These are phyloP conservation scores for Hanseniaspora vineae DNA, from an alignment of 805 yeast species.

Conservation along the genomic window DNA sequence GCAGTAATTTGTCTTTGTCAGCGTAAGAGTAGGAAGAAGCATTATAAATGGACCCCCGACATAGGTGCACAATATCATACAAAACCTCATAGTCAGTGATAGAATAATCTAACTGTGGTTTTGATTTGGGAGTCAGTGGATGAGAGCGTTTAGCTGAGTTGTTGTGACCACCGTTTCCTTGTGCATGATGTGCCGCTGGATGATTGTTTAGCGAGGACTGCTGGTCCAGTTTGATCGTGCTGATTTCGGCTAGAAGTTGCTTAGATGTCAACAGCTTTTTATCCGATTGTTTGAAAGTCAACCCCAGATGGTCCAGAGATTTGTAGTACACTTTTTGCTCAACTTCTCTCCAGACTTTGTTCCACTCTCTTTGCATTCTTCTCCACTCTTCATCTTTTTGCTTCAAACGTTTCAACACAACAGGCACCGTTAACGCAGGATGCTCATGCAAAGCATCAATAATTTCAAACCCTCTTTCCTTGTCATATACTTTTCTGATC, in stretches of 20 bases:
- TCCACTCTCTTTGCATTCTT: slow-evolving; percentile 96
- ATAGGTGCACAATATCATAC: slow-evolving; percentile 57
- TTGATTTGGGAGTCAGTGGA: slow-evolving; percentile 80
- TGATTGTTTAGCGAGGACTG: slow-evolving; percentile 14
- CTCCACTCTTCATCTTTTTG: slow-evolving; percentile 99
- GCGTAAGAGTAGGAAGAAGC: slow-evolving; percentile 63
- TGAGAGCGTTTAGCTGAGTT: slow-evolving; percentile 58
- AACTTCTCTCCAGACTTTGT: slow-evolving; percentile 96
- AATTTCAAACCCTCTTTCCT: slow-evolving; percentile 90
- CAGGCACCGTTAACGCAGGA: slow-evolving; percentile 91
- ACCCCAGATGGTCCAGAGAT: slow-evolving; percentile 87
- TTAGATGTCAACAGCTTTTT: slow-evolving; percentile 83
- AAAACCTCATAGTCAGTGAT: slow-evolving; percentile 58
- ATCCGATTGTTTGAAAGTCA: slow-evolving; percentile 94
- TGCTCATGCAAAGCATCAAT: slow-evolving; percentile 90
- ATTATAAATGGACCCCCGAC: slow-evolving; percentile 52
- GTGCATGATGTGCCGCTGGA: background rate
- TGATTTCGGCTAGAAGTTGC: slow-evolving; percentile 80
- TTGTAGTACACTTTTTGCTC: slow-evolving; percentile 91
- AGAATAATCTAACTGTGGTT: slow-evolving; percentile 50
- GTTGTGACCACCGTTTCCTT: background rate
- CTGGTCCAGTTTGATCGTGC: slow-evolving; percentile 86
- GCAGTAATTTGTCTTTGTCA: slow-evolving; percentile 67
- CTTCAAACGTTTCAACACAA: slow-evolving; percentile 80
- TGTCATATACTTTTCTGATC: slow-evolving; percentile 81